Percentiles rank a stretch among this genome's conserved stretches.
These are phyloP conservation scores for Leccinum sublutescens DNA, from an alignment of 768 basidiomycete genomes.

Conservation along the genomic window DNA sequence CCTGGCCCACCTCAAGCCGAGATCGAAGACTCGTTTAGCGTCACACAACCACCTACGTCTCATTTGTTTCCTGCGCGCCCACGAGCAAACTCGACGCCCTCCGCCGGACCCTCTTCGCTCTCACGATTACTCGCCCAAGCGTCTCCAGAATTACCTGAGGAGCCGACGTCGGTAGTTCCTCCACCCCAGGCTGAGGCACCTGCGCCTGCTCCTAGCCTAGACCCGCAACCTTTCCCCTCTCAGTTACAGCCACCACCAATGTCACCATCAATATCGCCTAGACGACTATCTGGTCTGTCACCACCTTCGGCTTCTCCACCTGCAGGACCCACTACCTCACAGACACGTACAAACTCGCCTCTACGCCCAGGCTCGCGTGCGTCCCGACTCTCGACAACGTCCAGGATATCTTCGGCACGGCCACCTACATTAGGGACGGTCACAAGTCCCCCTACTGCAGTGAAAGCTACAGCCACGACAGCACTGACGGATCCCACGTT, in stretches of 20 bases:
- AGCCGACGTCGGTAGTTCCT: constrained; percentile 23
- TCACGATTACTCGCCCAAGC: constrained; percentile 81
- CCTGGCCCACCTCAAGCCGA: constrained; percentile 67
- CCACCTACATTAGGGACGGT: constrained; percentile 57
- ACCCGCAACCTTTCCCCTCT: constrained; percentile 16
- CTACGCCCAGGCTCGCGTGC: constrained; percentile 72
- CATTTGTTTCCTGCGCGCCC: constrained; percentile 63
- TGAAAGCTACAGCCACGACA: constrained; percentile 67
- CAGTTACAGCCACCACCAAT: constrained; percentile 37
- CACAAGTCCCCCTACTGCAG: constrained; percentile 38
- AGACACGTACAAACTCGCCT: constrained; percentile 46
- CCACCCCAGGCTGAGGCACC: constrained; percentile 32
- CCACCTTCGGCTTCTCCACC: constrained; percentile 20
- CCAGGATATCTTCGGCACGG: constrained; percentile 63
- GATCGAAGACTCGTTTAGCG: constrained; percentile 69
- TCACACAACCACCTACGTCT: constrained; percentile 63
- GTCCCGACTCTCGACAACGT: constrained; percentile 66
- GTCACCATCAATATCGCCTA: constrained; percentile 2
- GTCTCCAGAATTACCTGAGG: constrained; percentile 38
- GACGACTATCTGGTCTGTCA: background rate
- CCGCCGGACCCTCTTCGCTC: constrained; percentile 73
- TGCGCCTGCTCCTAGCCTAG: constrained; percentile 22
- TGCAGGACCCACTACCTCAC: constrained; percentile 36
- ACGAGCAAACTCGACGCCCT: constrained; percentile 65
- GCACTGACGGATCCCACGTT: constrained; percentile 59